phyloP scores from a whole-genome alignment of 2,329 filamentous ascomycete species.

The Fusarium annulatum region DNA sequence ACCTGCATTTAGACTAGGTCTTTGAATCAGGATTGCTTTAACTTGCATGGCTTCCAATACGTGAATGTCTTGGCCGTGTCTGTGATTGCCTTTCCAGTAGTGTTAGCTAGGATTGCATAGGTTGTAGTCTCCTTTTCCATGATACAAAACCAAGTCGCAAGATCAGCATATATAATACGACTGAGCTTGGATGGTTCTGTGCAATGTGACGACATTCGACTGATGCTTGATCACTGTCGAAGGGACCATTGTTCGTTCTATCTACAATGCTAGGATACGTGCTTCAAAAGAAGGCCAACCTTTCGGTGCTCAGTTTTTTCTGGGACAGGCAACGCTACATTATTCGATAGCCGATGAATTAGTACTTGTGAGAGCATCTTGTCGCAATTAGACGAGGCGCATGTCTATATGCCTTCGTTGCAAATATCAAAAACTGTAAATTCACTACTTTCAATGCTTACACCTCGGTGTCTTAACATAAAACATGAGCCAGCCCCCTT shows the following conservation, averaged over 20 bases:
- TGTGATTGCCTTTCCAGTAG: background rate
- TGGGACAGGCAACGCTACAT: background rate
- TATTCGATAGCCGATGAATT: background rate
- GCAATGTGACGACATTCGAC: background rate
- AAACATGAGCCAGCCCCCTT: constrained; percentile 18
- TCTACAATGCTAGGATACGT: background rate
- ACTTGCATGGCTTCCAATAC: background rate
- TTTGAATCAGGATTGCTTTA: constrained; percentile 38
- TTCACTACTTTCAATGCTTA: background rate
- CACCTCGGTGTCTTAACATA: constrained; percentile 5
- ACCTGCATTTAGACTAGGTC: constrained; percentile 42
- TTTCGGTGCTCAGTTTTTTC: background rate
- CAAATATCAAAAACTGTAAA: background rate
- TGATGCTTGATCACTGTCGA: background rate
- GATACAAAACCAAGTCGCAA: background rate
- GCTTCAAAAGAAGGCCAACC: background rate
- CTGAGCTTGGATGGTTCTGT: background rate
- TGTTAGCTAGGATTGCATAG: background rate
- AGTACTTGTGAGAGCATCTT: background rate
- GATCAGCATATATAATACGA: background rate
- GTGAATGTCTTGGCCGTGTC: background rate
- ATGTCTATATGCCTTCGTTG: background rate
- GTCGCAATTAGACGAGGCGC: background rate
- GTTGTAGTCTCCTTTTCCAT: background rate
- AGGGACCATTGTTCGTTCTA: background rate